A percentile compares a stretch with the other conserved stretches of the same genome.
phyloP scores from a whole-genome alignment of 345 rosid species.

The Salix brachista region DNA sequence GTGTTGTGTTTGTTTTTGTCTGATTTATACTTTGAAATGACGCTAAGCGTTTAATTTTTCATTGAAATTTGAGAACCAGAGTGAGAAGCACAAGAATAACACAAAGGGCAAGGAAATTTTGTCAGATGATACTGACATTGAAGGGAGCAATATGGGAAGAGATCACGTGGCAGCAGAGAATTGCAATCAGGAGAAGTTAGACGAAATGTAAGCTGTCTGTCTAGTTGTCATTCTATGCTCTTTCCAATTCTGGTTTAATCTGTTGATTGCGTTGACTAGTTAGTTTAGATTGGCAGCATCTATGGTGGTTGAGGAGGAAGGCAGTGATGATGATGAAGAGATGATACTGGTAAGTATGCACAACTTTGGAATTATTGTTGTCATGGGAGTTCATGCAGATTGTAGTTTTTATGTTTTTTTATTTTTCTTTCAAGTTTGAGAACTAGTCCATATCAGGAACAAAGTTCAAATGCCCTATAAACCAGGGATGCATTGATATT shows the following conservation, averaged over 20 bases:
- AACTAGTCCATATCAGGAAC: too few species aligned
- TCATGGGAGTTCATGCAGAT: not conserved
- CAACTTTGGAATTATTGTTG: not conserved
- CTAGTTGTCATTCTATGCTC: slow-evolving; percentile 7
- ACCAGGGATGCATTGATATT: too few species aligned
- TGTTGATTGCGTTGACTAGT: slow-evolving; percentile 20
- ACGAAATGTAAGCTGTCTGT: slow-evolving; percentile 57
- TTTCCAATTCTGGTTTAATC: slow-evolving; percentile 9
- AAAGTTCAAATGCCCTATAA: too few species aligned
- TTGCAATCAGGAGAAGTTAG: slow-evolving; percentile 49
- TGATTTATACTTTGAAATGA: not conserved
- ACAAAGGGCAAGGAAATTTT: slow-evolving; percentile 19
- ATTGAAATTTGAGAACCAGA: not conserved
- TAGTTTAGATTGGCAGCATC: slow-evolving; percentile 65
- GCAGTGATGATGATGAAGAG: slow-evolving; percentile 50
- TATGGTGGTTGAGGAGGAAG: slow-evolving; percentile 50
- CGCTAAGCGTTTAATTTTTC: not conserved
- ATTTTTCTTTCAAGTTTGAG: not conserved
- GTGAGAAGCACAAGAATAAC: not conserved
- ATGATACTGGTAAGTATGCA: slow-evolving; percentile 25
- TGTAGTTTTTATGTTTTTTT: not conserved
- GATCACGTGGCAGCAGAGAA: slow-evolving; percentile 20
- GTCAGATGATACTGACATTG: slow-evolving; percentile 16
- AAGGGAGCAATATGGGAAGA: slow-evolving; percentile 17
- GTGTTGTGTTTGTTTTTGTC: not conserved